Conservation (phyloP, 306 rosid genomes). For the Quercus glauca region DNA sequence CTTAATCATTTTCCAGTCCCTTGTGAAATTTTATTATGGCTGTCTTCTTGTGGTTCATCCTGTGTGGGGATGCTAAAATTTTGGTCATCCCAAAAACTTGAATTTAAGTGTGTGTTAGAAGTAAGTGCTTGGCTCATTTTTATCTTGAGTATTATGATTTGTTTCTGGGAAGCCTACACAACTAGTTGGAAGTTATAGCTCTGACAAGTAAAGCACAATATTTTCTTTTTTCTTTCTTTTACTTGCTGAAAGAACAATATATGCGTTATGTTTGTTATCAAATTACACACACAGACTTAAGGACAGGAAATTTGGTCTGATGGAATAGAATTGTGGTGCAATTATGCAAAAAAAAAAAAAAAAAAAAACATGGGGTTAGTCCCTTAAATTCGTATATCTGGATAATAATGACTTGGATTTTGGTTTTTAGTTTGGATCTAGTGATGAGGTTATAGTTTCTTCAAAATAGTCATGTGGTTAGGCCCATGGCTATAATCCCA, state of each 20-base stretch:
- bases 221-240: too few species aligned
- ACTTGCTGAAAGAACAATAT: not conserved
- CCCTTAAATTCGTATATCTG: not conserved
- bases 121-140: not conserved
- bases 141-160: not conserved
- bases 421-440: not conserved
- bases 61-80: too few species aligned
- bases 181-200: not conserved
- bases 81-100: too few species aligned
- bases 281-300: not conserved
- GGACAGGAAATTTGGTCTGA: not conserved
- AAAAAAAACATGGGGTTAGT: not conserved
- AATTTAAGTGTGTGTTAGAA: not conserved
- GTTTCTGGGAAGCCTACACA: not conserved
- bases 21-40: too few species aligned
- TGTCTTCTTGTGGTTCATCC: too few species aligned
- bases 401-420: not conserved
- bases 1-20: too few species aligned
- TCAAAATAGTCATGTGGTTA: too few species aligned
- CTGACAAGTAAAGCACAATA: too few species aligned
- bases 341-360: not conserved
- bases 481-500: too few species aligned
- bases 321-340: not conserved
- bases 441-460: not conserved
- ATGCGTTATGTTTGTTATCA: not conserved